These are phyloP conservation scores for Pulveroboletus sp. DNA, from an alignment of 768 basidiomycete genomes.

Conservation along the genomic window DNA sequence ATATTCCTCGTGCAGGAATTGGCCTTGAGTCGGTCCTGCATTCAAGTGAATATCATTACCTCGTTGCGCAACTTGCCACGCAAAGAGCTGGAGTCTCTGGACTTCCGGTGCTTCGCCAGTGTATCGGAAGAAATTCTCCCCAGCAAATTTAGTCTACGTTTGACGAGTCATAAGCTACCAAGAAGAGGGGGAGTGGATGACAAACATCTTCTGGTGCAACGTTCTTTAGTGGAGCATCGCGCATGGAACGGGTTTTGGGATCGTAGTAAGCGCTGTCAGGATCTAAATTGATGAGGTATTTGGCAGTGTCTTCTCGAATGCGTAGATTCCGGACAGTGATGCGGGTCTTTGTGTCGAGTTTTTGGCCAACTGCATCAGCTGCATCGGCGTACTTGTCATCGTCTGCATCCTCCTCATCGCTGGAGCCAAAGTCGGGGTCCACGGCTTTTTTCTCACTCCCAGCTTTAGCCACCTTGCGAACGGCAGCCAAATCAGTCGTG, in stretches of 20 bases:
- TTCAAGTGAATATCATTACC: constrained; percentile 96
- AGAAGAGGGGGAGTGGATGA: constrained; percentile 7
- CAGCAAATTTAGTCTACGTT: constrained; percentile 78
- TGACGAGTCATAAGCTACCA: not conserved
- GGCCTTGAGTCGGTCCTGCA: constrained; percentile 94
- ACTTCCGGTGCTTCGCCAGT: constrained; percentile 93
- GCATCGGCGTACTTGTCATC: constrained; percentile 98
- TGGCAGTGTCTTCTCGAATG: constrained; percentile 98
- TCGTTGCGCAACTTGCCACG: constrained; percentile 90
- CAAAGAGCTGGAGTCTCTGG: constrained; percentile 90
- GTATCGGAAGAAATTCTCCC: constrained; percentile 91
- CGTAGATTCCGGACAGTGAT: constrained; percentile 97
- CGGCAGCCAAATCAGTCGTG: constrained; percentile 84
- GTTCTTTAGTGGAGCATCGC: constrained; percentile 83
- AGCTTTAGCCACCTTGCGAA: constrained; percentile 92
- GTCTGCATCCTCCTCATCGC: constrained; percentile 92
- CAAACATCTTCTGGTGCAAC: constrained; percentile 84
- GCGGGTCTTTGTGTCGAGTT: constrained; percentile 95
- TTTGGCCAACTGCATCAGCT: constrained; percentile 96
- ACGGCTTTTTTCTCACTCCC: constrained; percentile 63
- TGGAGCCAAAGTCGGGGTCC: constrained; percentile 94
- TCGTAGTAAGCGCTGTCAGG: constrained; percentile 97
- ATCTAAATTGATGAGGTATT: constrained; percentile 96
- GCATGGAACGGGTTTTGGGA: constrained; percentile 99
- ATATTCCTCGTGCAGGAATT: constrained; percentile 88